Base-by-base conservation (phyloP, 176 grass and related monocot species). In the Oropetium thomaeum region DNA sequence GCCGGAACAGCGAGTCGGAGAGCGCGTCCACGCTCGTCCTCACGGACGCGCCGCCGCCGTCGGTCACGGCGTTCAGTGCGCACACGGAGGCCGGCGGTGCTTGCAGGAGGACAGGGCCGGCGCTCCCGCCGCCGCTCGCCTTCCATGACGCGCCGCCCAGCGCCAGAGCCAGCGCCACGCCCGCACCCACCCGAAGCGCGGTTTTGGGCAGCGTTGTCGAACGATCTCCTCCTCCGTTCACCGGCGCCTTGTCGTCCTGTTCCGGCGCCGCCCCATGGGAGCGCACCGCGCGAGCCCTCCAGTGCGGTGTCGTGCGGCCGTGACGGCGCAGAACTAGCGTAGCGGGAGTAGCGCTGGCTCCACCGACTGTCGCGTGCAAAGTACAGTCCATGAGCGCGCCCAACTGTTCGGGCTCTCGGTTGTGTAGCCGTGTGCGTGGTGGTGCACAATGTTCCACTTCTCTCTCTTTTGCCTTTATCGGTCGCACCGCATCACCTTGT, bases 1-100 rank as follows among this genome's bases (percentile, higher is more conserved):
- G 78, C 42, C 82, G 58, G 72, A 85, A 85, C 87, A 85, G 33
- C 42, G 82, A 85, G 65, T 89, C 82, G 4, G 87, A 85, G 47
- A 85, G 87, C 78, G 59, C 87, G 78, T 77, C 87, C 67, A 73
- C 82, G 67, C 65, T 82, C 58, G 34, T 85, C 67, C 10, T 80
- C 52, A 82, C 55, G 17, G 61, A 25, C 25, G n/a, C 73, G 44
- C 7, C 30, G 62, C 9, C 9, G 31, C 5, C 19, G 35, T 84
- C 76, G 35, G 63, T 38, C 70, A 75, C 43, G 22, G 45, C 75
- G 35, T 83, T 79, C 5, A 88, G 43, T 6, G 39, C 35, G 40
- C 66, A 83, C n/a, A 81, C 59, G 33, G 11, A 2, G 61, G 28
- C 58, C 12, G 78, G 60, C 60, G 60, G 78, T 53, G 44, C 4